These are phyloP conservation scores for Fusarium ambrosium DNA, from an alignment of 2,329 filamentous ascomycete genomes.

Conservation along the genomic window DNA sequence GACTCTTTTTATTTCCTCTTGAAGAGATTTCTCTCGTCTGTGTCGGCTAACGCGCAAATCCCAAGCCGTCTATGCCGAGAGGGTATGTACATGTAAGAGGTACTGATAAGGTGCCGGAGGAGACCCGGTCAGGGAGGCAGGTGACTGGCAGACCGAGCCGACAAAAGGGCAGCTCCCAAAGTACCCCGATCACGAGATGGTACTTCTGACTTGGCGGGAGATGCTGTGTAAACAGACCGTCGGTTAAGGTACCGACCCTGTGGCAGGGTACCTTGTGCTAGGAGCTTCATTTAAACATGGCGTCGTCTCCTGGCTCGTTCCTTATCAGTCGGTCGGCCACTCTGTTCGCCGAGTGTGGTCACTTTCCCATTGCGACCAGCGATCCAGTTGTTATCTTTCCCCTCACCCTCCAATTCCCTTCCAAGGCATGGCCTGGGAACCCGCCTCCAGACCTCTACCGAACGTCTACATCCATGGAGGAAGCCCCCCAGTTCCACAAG, in stretches of 20 bases:
- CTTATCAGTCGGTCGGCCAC: constrained; percentile 46
- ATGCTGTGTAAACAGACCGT: background rate
- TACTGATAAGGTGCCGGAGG: constrained; percentile 47
- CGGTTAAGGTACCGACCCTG: constrained; percentile 25
- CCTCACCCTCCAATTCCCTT: constrained; percentile 30
- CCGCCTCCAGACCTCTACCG: constrained; percentile 5
- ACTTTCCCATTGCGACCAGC: constrained; percentile 39
- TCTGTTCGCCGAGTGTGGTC: constrained; percentile 22
- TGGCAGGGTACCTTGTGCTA: constrained; percentile 25
- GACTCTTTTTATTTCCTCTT: constrained; percentile 9
- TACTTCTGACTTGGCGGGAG: constrained; percentile 27
- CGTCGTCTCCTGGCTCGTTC: constrained; percentile 31
- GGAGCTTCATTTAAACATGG: constrained; percentile 36
- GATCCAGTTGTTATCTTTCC: constrained; percentile 41
- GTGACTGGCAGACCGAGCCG: constrained; percentile 37
- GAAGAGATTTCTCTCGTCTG: constrained; percentile 21
- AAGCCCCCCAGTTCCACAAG: constrained; percentile 33
- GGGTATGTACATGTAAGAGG: constrained; percentile 32
- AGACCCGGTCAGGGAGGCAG: constrained; percentile 36
- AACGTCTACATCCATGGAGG: constrained; percentile 18
- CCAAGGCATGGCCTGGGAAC: background rate
- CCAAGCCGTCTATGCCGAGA: constrained; percentile 21
- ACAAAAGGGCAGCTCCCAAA: constrained; percentile 36
- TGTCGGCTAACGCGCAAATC: constrained; percentile 35
- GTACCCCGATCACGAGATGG: constrained; percentile 26